Evolutionary conservation across 106 monocot species (phyloP).

Genomic region (Apostasia shenzhenica): DNA sequence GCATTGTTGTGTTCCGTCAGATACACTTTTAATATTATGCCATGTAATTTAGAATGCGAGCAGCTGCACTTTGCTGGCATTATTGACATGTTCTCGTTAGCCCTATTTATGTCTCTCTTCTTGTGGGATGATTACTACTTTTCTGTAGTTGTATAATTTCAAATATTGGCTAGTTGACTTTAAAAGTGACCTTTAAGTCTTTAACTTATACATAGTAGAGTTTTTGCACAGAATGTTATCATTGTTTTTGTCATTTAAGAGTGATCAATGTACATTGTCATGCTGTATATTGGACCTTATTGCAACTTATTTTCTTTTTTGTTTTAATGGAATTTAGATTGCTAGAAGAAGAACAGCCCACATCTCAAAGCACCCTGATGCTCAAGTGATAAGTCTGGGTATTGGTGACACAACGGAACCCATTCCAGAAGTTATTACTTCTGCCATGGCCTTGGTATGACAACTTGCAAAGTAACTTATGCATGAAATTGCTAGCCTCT

Average conservation of each 20-base stretch:
- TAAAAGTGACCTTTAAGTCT: neutral
- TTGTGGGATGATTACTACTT: too few relatives aligned
- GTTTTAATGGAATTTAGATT: constrained; percentile 36
- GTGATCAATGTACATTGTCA: neutral
- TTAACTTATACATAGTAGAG: too few relatives aligned
- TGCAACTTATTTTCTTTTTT: neutral
- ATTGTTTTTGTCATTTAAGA: neutral
- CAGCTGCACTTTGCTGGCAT: too few relatives aligned
- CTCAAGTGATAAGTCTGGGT: constrained; percentile 75
- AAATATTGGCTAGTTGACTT: neutral
- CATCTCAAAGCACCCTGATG: constrained; percentile 60
- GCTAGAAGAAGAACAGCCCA: constrained; percentile 66
- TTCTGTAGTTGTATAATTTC: neutral
- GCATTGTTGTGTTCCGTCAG: too few relatives aligned
- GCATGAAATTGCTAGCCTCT: neutral
- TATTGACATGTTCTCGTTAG: too few relatives aligned
- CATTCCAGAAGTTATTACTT: constrained; percentile 81
- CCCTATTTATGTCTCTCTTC: too few relatives aligned
- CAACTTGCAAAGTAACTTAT: neutral
- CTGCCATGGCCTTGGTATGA: constrained; percentile 66
- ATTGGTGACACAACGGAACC: constrained; percentile 95
- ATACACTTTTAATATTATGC: too few relatives aligned
- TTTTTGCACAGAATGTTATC: neutral
- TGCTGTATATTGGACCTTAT: neutral
- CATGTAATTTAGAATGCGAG: too few relatives aligned